Evolutionary conservation across 1,139 yeast genomes (phyloP), one percentile per base, ranked within the genome.

Genomic region (Nematodospora anomalae): DNA sequence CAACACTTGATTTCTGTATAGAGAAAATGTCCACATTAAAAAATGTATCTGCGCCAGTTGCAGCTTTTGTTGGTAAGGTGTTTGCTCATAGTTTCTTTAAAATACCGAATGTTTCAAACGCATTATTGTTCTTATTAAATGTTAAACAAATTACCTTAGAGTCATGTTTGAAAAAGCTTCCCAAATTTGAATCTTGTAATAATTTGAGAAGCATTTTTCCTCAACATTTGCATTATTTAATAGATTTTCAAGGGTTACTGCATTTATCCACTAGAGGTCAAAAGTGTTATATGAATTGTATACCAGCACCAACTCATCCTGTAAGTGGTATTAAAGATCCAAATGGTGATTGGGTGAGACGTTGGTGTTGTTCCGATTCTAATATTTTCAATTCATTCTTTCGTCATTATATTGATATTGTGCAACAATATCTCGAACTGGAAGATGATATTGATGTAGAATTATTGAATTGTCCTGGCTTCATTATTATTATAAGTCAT

Each of bases 31-130:
- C 82, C 11, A 64, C 73, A 30, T 51, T 76, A 33, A 83, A 83
- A 53, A 69, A 69, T 6, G 62, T 82, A 6, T 72, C 90, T 1
- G 58, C 81, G 7, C 67, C 84, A 4, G 58, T 80, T 12, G 73
- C 81, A 16, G 94, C 94, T 2, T 85, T 86, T 52, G 69, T 82
- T n/a, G 95, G 95, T 8, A 86, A 87, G 52, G 75, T 83, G 1
- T 76, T 87, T 56, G 90, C 94, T 1, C 76, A 78, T 51, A 64
- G 80, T 10, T 86, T 74, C 48, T 76, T 80, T 52, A 65, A 73
- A 45, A 54, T 84, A 2, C 82, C 83, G 0, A 69, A 75, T n/a
- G 78, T 83, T 5, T 77, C 85, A 11, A 68, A 67, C 30, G 82
- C 85, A 1, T 58, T 87, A 26, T 59, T 85, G 28, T 81, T 81